Evolutionary conservation across 1,139 yeast genomes (phyloP).

Genomic region (Candida glucosophila): DNA sequence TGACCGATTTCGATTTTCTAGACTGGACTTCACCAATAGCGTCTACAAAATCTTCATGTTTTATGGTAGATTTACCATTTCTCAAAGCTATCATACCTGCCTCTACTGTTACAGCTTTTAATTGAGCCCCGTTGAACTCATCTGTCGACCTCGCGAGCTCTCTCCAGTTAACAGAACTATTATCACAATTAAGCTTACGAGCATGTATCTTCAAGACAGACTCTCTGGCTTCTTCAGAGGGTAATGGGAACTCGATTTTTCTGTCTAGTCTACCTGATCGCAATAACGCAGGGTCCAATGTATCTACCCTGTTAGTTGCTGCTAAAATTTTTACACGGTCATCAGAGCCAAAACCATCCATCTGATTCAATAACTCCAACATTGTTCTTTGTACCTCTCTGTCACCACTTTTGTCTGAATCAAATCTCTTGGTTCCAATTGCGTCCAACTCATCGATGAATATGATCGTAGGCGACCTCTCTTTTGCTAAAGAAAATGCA

Average conservation of each 20-base stretch:
- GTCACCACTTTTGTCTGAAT: slow-evolving; percentile 95
- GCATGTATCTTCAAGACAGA: slow-evolving; percentile 95
- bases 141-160: slow-evolving; percentile 97
- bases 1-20: slow-evolving; percentile 87
- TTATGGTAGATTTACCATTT: slow-evolving; percentile 84
- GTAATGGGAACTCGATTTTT: slow-evolving; percentile 95
- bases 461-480: slow-evolving; percentile 95
- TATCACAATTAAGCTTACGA: slow-evolving; percentile 90
- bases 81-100: slow-evolving; percentile 99
- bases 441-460: slow-evolving; percentile 98
- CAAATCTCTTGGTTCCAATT: slow-evolving; percentile 96
- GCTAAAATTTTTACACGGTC: slow-evolving; percentile 96
- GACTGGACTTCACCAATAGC: slow-evolving; percentile 98
- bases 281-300: slow-evolving; percentile 91
- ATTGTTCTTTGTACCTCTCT: slow-evolving; percentile 98
- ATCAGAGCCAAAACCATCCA: slow-evolving; percentile 98
- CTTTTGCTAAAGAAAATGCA: slow-evolving; percentile 97
- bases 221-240: slow-evolving; percentile 95
- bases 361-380: slow-evolving; percentile 93
- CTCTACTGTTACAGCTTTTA: slow-evolving; percentile 96
- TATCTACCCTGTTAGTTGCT: slow-evolving; percentile 97
- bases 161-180: slow-evolving; percentile 85
- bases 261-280: slow-evolving; percentile 97
- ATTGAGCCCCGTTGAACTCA: slow-evolving; percentile 97
- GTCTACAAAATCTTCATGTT: slow-evolving; percentile 97